phyloP scores from a whole-genome alignment of 139 green algal genomes.

The Edaphochlamys debaryana region DNA sequence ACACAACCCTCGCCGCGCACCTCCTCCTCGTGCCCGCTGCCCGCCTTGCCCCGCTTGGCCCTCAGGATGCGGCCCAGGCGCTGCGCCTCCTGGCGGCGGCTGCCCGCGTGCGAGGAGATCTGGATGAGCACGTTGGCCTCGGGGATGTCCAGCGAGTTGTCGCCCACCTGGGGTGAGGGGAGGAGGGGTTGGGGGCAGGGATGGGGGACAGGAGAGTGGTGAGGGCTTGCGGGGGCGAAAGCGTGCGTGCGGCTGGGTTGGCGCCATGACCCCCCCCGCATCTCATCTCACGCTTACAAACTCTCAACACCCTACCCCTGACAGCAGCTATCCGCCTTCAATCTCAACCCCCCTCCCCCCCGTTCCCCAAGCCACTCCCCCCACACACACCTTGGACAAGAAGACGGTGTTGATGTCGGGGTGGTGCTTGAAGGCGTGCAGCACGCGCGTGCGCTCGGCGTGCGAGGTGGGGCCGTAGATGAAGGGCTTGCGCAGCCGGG shows the following conservation, averaged over 20 bases:
- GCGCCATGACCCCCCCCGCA: no score
- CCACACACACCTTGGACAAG: conserved; percentile 96
- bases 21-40: conserved; percentile 34
- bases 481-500: conserved; percentile 86
- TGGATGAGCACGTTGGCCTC: conserved; percentile 99
- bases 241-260: no score
- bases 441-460: conserved; percentile 91
- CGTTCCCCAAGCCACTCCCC: no score
- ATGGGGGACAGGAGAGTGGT: no score
- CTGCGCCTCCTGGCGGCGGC: conserved; percentile 95
- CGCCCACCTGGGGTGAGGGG: conserved; percentile 79
- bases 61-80: conserved; percentile 96
- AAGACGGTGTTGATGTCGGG: conserved; percentile 97
- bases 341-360: no score
- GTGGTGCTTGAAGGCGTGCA: conserved; percentile 95
- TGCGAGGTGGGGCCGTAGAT: conserved; percentile 96
- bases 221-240: no score
- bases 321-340: no score
- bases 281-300: no score
- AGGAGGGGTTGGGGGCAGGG: background rate
- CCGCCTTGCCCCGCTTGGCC: conserved; percentile 84
- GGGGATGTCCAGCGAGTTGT: conserved; percentile 99
- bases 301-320: no score
- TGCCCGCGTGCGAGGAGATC: conserved; percentile 94
- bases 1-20: no score